These are phyloP conservation scores for Metarhizium guizhouense DNA, from an alignment of 2,329 filamentous ascomycete species.

Conservation along the genomic window DNA sequence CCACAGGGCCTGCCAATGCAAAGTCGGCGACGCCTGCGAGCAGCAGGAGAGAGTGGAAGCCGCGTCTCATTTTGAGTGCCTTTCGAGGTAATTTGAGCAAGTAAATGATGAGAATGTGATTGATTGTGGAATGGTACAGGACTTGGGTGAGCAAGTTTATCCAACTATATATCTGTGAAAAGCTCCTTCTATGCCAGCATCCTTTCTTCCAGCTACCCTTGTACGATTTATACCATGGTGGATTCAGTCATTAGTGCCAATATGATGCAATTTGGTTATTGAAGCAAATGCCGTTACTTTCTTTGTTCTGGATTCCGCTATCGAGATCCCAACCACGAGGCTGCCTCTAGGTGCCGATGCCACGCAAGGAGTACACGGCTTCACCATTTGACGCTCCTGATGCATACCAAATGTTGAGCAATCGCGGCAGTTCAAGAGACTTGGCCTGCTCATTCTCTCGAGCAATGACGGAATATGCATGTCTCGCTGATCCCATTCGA, in stretches of 20 bases:
- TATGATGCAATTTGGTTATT: not conserved
- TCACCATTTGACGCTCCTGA: not conserved
- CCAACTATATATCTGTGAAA: not conserved
- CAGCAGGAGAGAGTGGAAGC: not conserved
- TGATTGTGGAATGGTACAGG: not conserved
- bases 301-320: not conserved
- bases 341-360: not conserved
- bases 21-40: not conserved
- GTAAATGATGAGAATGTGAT: too few relatives aligned
- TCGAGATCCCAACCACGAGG: not conserved
- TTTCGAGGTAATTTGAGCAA: too few relatives aligned
- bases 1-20: not conserved
- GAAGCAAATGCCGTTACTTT: not conserved
- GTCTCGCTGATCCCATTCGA: not conserved
- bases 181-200: not conserved
- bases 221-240: not conserved
- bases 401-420: not conserved
- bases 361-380: not conserved
- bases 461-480: slow-evolving; percentile 1
- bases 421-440: too few relatives aligned
- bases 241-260: not conserved
- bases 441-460: not conserved
- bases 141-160: not conserved
- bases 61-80: too few relatives aligned
- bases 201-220: not conserved